Conservation (phyloP, 2,329 filamentous ascomycete species). For the Cordyceps cateniannulata region DNA sequence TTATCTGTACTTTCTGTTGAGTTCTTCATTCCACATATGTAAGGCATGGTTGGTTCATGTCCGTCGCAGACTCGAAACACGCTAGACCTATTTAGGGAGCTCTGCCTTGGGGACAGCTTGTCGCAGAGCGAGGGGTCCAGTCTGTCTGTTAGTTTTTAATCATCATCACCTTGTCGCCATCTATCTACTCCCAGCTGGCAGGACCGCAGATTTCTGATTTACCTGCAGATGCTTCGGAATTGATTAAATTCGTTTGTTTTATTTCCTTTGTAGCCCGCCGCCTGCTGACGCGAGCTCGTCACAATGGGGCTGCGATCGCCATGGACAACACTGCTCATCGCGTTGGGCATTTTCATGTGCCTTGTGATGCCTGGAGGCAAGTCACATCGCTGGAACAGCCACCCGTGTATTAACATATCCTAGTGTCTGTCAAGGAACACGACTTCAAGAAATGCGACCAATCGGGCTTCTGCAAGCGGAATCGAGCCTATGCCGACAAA, state of each 20-base stretch:
- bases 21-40: too few species aligned
- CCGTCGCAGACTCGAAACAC: background rate
- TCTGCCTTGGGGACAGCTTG: constrained; percentile 12
- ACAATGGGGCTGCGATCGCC: constrained; percentile 8
- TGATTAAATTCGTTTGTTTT: background rate
- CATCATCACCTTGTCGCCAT: constrained; percentile 2
- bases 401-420: constrained; percentile 15
- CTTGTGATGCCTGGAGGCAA: constrained; percentile 59
- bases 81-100: constrained; percentile 9
- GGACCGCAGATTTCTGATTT: background rate
- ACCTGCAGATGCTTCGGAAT: constrained; percentile 7
- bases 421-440: constrained; percentile 85
- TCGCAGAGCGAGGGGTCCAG: background rate
- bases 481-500: constrained; percentile 80
- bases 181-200: constrained; percentile 1
- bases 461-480: constrained; percentile 94
- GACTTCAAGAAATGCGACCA: constrained; percentile 97
- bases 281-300: constrained; percentile 2
- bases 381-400: background rate
- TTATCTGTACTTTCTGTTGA: too few species aligned
- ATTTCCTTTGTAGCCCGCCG: background rate
- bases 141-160: background rate
- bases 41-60: too few species aligned
- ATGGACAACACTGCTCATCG: constrained; percentile 59
- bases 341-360: constrained; percentile 52